Evolutionary conservation across 2,329 filamentous ascomycete genomes (phyloP).

Genomic region (Trichocomaceae sp.): DNA sequence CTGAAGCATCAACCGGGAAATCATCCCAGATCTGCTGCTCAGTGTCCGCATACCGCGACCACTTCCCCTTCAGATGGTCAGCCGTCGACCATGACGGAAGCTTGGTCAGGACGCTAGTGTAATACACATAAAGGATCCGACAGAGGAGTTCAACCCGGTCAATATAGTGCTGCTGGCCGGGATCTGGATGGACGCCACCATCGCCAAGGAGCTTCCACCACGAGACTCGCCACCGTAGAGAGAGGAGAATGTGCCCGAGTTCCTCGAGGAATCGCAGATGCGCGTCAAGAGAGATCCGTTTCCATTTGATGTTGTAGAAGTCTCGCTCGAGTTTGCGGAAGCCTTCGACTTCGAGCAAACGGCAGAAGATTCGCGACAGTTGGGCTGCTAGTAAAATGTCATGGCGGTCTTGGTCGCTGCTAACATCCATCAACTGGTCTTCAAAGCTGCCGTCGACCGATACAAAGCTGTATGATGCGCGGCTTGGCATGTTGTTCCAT

Average conservation of each 20-base stretch:
- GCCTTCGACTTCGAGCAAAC: slow-evolving; percentile 42
- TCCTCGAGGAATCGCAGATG: slow-evolving; percentile 36
- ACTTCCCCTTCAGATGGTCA: slow-evolving; percentile 34
- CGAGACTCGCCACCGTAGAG: slow-evolving; percentile 40
- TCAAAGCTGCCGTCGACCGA: slow-evolving; percentile 22
- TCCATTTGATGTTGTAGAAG: slow-evolving; percentile 43
- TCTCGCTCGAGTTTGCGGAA: slow-evolving; percentile 39
- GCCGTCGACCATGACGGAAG: slow-evolving; percentile 34
- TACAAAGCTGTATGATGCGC: slow-evolving; percentile 39
- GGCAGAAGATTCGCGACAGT: slow-evolving; percentile 41
- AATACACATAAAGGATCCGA: slow-evolving; percentile 42
- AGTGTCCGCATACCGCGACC: slow-evolving; percentile 38
- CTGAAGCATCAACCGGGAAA: slow-evolving; percentile 34
- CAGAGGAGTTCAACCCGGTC: slow-evolving; percentile 37
- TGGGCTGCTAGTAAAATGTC: slow-evolving; percentile 40
- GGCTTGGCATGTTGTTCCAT: slow-evolving; percentile 44
- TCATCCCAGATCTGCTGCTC: slow-evolving; percentile 37
- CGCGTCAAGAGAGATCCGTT: slow-evolving; percentile 37
- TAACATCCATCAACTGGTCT: slow-evolving; percentile 36
- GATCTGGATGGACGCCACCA: slow-evolving; percentile 29
- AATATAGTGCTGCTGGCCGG: slow-evolving; percentile 34
- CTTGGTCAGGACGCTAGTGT: slow-evolving; percentile 38
- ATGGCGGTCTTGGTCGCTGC: slow-evolving; percentile 28
- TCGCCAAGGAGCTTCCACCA: slow-evolving; percentile 42
- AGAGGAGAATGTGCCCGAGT: slow-evolving; percentile 36